Base-by-base conservation (phyloP, 805 yeast species). In the Schizosaccharomyces lindneri region DNA sequence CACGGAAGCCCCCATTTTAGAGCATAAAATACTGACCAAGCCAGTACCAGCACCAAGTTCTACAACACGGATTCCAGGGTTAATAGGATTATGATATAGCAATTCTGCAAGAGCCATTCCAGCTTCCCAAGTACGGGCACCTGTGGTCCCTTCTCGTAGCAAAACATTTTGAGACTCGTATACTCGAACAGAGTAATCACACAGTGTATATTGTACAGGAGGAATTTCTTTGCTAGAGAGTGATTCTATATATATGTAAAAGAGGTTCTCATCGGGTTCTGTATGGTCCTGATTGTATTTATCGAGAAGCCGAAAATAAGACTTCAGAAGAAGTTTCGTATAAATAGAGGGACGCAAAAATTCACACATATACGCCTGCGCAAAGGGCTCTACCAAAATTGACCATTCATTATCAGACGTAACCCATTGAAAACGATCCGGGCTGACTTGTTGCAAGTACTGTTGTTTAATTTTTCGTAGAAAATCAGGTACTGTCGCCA, bases 41-140 rank as follows among this genome's bases (percentile, higher is more conserved):
- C 95, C 96, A 0, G 96, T 88, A 0, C 97, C 97, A 11, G 90
- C 78, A 0, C 97, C 97, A 32, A 88, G 69, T 67, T 88, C 97
- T 13, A 85, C 68, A 0, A 84, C 72, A 39, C 67, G 66, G 19
- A 68, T 67, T 1, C 39, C 31, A 21, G 55, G 24, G 4, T 32
- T 32, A 6, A 39, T 19, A n/a, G 24, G 55, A 19, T 32, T 32
- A 15, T 43, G 19, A 43, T 72, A 64, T n/a, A 85, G 65, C 65
- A 73, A 83, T 48, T 80, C 75, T 1, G 83, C 72, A 5, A 89
- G 71, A 62, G 74, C 85, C 7, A 85, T 65, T 0, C 95, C 83
- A 2, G 95, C 96, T 68, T 86, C 95, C 97, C 96, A 88, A 0
- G 96, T 89, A 48, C 96, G 74, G 61, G 81, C 72, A 0, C 96